phyloP scores from a whole-genome alignment of 2,329 filamentous ascomycete genomes.

The Paraphoma sp. region DNA sequence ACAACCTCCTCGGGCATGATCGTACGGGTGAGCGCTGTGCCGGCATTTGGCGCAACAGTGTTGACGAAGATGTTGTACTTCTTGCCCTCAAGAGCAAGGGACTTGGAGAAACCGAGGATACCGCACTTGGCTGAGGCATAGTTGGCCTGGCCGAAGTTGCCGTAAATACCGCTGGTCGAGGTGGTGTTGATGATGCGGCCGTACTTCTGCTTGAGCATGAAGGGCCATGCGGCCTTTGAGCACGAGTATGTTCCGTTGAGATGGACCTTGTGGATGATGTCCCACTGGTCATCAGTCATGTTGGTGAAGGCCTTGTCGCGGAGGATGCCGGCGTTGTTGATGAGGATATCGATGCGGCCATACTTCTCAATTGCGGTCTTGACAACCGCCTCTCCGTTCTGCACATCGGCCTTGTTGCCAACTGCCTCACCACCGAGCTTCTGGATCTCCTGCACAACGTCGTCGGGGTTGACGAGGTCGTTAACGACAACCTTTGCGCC shows the following conservation, averaged over 20 bases:
- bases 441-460: constrained; percentile 90
- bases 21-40: constrained; percentile 91
- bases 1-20: constrained; percentile 97
- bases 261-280: constrained; percentile 90
- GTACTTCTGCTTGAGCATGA: constrained; percentile 98
- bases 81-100: constrained; percentile 87
- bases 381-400: constrained; percentile 89
- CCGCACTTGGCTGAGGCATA: constrained; percentile 77
- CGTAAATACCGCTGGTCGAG: constrained; percentile 96
- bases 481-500: constrained; percentile 92
- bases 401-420: constrained; percentile 90
- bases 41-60: constrained; percentile 96
- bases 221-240: constrained; percentile 96
- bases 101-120: constrained; percentile 93
- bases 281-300: constrained; percentile 95
- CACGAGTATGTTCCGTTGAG: constrained; percentile 94
- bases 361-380: constrained; percentile 93
- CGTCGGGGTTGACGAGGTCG: constrained; percentile 90
- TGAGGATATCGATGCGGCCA: constrained; percentile 89
- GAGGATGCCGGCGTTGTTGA: constrained; percentile 98
- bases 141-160: constrained; percentile 98
- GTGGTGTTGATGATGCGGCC: constrained; percentile 97
- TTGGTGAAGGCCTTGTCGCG: constrained; percentile 97
- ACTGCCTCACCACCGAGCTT: constrained; percentile 87
- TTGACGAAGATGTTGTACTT: constrained; percentile 99